phyloP scores from a whole-genome alignment of 768 basidiomycete genomes.

The Lactarius evosmus region DNA sequence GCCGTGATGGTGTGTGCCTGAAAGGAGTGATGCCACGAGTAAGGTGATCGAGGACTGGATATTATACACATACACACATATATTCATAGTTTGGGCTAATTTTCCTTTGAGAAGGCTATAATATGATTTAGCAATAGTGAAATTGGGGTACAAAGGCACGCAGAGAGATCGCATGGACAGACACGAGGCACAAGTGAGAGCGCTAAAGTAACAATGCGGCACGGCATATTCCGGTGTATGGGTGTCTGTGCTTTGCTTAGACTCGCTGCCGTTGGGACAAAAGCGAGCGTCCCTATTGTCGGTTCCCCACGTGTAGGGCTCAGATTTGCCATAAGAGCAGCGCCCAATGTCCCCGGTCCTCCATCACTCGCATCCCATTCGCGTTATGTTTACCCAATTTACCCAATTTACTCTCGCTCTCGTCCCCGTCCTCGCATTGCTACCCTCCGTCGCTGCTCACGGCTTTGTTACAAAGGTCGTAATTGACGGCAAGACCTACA shows the following conservation, averaged over 20 bases:
- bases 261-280: too few species aligned
- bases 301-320: neutral
- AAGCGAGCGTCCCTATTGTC: neutral
- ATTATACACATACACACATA: neutral
- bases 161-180: neutral
- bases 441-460: conserved; percentile 22
- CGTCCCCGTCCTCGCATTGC: conserved; percentile 29
- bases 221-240: neutral
- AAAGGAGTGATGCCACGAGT: neutral
- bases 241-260: neutral
- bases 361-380: neutral
- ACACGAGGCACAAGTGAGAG: neutral
- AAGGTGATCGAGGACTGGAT: too few species aligned
- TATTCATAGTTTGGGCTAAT: neutral
- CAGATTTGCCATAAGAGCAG: neutral
- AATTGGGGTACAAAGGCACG: neutral
- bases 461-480: conserved; percentile 21
- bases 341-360: neutral
- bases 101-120: neutral
- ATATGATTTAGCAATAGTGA: neutral
- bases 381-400: conserved; percentile 2
- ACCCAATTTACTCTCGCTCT: conserved; percentile 7
- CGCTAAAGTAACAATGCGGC: neutral
- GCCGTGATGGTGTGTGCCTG: neutral
- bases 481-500: conserved; percentile 25